These are phyloP conservation scores for Parsonsia alboflavescens DNA, from an alignment of 257 asterid species.

Conservation along the genomic window DNA sequence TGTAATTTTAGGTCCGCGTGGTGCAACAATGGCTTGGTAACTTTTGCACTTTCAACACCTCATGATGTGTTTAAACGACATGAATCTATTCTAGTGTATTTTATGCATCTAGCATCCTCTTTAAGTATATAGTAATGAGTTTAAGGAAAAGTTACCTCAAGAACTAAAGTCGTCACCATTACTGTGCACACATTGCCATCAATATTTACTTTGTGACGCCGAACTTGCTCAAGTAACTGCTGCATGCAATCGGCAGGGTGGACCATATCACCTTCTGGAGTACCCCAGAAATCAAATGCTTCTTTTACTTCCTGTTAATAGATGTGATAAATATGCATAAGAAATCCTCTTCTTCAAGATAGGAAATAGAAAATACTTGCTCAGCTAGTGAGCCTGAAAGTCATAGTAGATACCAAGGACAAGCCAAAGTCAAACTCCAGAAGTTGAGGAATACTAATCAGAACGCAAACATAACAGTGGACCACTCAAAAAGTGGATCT, in stretches of 20 bases:
- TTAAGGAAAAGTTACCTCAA: conserved; percentile 54
- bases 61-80: not conserved
- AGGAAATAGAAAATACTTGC: not conserved
- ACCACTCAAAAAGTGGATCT: not conserved
- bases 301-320: conserved; percentile 67
- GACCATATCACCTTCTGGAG: conserved; percentile 74
- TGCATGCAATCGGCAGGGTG: conserved; percentile 97
- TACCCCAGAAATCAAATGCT: conserved; percentile 90
- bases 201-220: conserved; percentile 84
- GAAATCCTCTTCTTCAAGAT: not conserved
- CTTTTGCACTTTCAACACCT: not conserved
- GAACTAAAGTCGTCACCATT: conserved; percentile 87
- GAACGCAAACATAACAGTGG: not conserved
- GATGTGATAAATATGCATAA: not conserved
- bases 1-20: not conserved
- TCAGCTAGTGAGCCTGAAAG: not conserved
- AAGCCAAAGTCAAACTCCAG: not conserved
- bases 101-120: not conserved
- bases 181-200: conserved; percentile 98
- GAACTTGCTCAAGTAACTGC: conserved; percentile 78
- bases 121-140: not conserved
- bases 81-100: not conserved
- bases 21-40: not conserved
- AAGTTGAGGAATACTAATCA: not conserved
- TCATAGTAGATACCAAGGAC: not conserved